Evolutionary conservation across 2,329 filamentous ascomycete genomes (phyloP).

Genomic region (Hypoxylon sp.): DNA sequence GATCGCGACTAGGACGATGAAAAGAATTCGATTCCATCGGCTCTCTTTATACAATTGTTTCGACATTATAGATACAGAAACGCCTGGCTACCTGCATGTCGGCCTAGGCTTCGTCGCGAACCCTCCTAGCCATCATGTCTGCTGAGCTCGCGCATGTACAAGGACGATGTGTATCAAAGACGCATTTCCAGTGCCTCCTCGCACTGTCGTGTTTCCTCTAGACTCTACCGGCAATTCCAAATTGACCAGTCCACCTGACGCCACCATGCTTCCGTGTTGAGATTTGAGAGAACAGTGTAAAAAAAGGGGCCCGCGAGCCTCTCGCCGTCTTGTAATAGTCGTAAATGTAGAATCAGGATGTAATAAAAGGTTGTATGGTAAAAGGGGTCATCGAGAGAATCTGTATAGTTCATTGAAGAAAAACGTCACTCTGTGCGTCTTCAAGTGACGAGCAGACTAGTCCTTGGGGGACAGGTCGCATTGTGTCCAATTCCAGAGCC

Average conservation of each 20-base stretch:
- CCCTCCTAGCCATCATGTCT: conserved; percentile 14
- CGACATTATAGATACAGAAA: conserved; percentile 35
- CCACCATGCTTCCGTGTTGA: conserved; percentile 26
- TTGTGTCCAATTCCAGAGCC: conserved; percentile 14
- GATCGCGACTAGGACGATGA: neutral
- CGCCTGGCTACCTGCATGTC: conserved; percentile 12
- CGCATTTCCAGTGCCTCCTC: conserved; percentile 13
- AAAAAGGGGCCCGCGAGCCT: conserved; percentile 12
- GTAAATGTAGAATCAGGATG: conserved; percentile 19
- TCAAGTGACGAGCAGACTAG: neutral
- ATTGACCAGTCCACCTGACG: conserved; percentile 35
- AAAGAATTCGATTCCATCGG: conserved; percentile 13
- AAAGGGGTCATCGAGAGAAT: conserved; percentile 27
- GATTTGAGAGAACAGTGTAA: conserved; percentile 21
- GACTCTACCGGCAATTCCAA: conserved; percentile 32
- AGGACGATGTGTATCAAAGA: conserved; percentile 25
- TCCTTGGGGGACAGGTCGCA: neutral
- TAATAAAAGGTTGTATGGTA: conserved; percentile 41
- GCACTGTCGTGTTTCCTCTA: conserved; percentile 18
- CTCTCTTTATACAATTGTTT: conserved; percentile 34
- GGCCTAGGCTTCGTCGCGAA: conserved; percentile 10
- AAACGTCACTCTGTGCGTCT: neutral
- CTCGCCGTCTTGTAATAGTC: neutral
- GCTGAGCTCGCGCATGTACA: conserved; percentile 17
- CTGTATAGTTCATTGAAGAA: conserved; percentile 28